A percentile compares a stretch with the other conserved stretches of the same genome.
phyloP scores from a whole-genome alignment of 108 stramenopile genomes.

The Skeletonema grethae region DNA sequence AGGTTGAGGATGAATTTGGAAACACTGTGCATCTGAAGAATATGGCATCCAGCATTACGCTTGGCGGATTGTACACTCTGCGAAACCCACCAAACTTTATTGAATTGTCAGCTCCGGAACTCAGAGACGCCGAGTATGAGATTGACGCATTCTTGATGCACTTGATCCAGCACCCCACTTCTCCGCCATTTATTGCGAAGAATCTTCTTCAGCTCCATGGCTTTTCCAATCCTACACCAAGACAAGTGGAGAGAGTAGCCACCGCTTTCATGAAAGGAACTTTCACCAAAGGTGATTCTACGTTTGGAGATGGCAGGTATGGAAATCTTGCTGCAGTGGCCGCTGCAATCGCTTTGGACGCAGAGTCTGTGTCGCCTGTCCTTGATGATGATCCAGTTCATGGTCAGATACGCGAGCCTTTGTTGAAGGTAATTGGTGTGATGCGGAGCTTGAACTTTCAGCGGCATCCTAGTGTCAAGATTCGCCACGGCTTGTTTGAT shows the following conservation, averaged over 20 bases:
- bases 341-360: slow-evolving; percentile 55
- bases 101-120: slow-evolving; percentile 27
- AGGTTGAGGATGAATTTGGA: slow-evolving; percentile 38
- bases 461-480: slow-evolving; percentile 24
- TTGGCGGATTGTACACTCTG: slow-evolving; percentile 31
- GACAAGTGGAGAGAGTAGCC: slow-evolving; percentile 51
- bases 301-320: slow-evolving; percentile 44
- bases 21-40: slow-evolving; percentile 34
- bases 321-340: slow-evolving; percentile 56
- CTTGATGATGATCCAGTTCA: slow-evolving; percentile 59
- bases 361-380: slow-evolving; percentile 43
- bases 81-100: slow-evolving; percentile 40
- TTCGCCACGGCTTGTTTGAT: slow-evolving; percentile 28
- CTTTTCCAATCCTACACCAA: slow-evolving; percentile 72
- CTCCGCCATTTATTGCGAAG: slow-evolving; percentile 63
- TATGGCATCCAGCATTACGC: slow-evolving; percentile 6
- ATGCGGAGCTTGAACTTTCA: slow-evolving; percentile 50
- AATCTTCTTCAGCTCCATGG: slow-evolving; percentile 68
- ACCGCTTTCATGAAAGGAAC: slow-evolving; percentile 45
- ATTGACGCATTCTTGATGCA: slow-evolving; percentile 32
- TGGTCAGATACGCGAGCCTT: slow-evolving; percentile 53
- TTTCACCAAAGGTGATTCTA: slow-evolving; percentile 31
- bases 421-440: slow-evolving; percentile 53
- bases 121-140: slow-evolving; percentile 49
- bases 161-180: slow-evolving; percentile 43